Conservation (phyloP, 257 asterid genomes). For the Dorcoceras hygrometricum region DNA sequence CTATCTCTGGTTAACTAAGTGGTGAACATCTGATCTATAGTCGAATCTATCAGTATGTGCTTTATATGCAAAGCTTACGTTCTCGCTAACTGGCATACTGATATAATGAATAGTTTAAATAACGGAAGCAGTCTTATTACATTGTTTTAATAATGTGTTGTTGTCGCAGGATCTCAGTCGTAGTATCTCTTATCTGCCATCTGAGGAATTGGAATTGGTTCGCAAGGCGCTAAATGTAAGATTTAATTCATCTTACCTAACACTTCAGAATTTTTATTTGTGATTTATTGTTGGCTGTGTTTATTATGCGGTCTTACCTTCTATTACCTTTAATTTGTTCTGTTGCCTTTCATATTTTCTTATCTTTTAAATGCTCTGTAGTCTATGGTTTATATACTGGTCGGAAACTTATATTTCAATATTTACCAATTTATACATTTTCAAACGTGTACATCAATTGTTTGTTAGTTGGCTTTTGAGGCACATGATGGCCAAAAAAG, state of each 20-base stretch:
- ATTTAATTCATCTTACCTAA: slow-evolving; percentile 11
- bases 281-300: neutral
- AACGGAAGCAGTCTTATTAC: slow-evolving; percentile 3
- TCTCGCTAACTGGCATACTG: neutral
- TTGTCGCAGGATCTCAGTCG: slow-evolving; percentile 70
- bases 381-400: slow-evolving; percentile 6
- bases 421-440: slow-evolving; percentile 1
- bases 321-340: neutral
- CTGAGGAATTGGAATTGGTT: slow-evolving; percentile 71
- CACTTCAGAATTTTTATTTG: neutral
- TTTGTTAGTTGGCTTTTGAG: slow-evolving; percentile 61
- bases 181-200: slow-evolving; percentile 68
- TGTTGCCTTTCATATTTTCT: neutral
- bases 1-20: slow-evolving; percentile 12
- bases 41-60: slow-evolving; percentile 6
- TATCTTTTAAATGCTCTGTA: neutral
- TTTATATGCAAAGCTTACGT: slow-evolving; percentile 15
- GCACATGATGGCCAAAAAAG: slow-evolving; percentile 96
- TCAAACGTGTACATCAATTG: neutral
- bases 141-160: slow-evolving; percentile 15
- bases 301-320: slow-evolving; percentile 1
- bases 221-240: slow-evolving; percentile 70
- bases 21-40: slow-evolving; percentile 6
- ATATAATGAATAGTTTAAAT: neutral
- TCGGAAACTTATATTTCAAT: neutral